These are phyloP conservation scores for Taphrina pruni DNA, from an alignment of 1,139 yeast species.

Conservation along the genomic window DNA sequence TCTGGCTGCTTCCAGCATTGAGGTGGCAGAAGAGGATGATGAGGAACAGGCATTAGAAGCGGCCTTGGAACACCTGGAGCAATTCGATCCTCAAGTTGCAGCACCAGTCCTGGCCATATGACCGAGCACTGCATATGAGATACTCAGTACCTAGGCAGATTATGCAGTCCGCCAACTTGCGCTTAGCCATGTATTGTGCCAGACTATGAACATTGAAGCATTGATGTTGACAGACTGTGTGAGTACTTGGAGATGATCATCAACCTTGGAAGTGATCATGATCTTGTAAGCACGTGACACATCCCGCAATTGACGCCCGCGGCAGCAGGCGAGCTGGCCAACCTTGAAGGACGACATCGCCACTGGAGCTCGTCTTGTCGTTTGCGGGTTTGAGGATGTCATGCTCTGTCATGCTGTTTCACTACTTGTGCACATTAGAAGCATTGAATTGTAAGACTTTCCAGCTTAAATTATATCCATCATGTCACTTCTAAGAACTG, in stretches of 20 bases:
- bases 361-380: constrained; percentile 3
- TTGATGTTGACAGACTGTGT: too few species aligned
- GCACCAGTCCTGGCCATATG: background rate
- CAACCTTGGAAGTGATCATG: too few species aligned
- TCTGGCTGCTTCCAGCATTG: background rate
- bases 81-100: background rate
- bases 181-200: too few species aligned
- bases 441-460: too few species aligned
- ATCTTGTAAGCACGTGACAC: background rate
- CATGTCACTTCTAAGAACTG: constrained; percentile 23
- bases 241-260: too few species aligned
- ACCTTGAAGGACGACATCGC: background rate
- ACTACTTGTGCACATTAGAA: too few species aligned
- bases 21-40: background rate
- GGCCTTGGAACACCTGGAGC: constrained; percentile 2
- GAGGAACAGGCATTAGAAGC: background rate
- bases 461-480: background rate
- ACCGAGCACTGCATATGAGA: too few species aligned
- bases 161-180: too few species aligned
- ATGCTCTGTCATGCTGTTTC: constrained; percentile 4
- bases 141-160: too few species aligned
- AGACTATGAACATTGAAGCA: too few species aligned
- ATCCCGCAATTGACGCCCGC: background rate
- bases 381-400: background rate
- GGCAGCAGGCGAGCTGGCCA: too few species aligned